A percentile compares a stretch with the other conserved stretches of the same genome.
phyloP scores from a whole-genome alignment of 176 grass and related monocot genomes.

The Areca catechu region DNA sequence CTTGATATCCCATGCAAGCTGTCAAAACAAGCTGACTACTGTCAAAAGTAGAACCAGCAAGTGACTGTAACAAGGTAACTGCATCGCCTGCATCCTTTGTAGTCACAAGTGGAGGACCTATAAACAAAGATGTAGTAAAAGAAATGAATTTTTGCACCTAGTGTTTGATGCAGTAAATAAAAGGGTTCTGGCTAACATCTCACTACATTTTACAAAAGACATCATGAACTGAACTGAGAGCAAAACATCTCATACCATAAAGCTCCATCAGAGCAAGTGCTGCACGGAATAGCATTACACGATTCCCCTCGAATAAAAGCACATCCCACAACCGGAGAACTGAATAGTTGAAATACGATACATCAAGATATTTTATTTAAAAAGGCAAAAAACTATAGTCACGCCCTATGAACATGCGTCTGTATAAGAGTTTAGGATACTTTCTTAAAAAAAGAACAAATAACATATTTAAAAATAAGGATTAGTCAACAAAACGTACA shows the following conservation, averaged over 20 bases:
- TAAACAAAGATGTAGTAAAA: conserved; percentile 9
- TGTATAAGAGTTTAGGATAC: not conserved
- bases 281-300: conserved; percentile 85
- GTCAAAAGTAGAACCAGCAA: conserved; percentile 94
- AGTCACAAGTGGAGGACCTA: conserved; percentile 94
- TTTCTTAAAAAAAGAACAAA: not conserved
- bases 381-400: not conserved
- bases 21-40: conserved; percentile 98
- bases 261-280: conserved; percentile 91
- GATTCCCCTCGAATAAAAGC: conserved; percentile 87
- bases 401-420: conserved; percentile 9
- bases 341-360: conserved; percentile 40
- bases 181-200: too few relatives aligned
- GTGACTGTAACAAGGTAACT: conserved; percentile 85
- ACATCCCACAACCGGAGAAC: conserved; percentile 99
- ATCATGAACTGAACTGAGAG: conserved; percentile 3
- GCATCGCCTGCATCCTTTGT: conserved; percentile 98
- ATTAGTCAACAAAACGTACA: too few relatives aligned
- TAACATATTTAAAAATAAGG: not conserved
- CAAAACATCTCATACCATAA: conserved; percentile 65
- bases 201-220: too few relatives aligned
- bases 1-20: conserved; percentile 94
- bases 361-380: not conserved
- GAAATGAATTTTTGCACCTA: not conserved
- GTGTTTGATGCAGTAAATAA: too few relatives aligned